Evolutionary conservation across 1,284 basidiomycete genomes (phyloP), one percentile per base, ranked within the genome.

Genomic region (Cryptococcus sp.): DNA sequence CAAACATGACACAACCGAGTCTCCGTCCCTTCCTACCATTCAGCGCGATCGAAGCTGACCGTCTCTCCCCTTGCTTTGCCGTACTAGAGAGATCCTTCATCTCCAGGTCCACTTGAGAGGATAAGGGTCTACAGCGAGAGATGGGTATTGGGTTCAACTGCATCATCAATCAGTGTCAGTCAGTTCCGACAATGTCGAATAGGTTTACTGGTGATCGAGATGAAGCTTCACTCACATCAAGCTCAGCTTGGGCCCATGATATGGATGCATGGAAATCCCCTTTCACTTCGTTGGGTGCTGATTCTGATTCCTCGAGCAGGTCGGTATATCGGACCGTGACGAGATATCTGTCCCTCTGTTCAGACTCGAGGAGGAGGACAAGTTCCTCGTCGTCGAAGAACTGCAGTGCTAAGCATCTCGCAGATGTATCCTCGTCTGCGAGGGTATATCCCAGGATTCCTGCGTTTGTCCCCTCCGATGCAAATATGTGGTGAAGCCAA

Each of bases 351-450:
- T 66, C 54, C 1, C 38, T 44, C 2, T 50, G 52, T 15, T 50
- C 47, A 11, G 19, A 47, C 42, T 67, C 44, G 19, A 75, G 56
- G 0, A 75, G 48, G 13, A 77, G 31, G 2, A 67, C 71, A 1
- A 75, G 52, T 46, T 76, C 74, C 6, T 63, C 59, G 38, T 76
- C 72, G 54, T 75, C 75, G 48, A 73, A 76, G 65, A 76, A 76
- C 25, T 68, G 59, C 11, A 68, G 15, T 1, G 68, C 63, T 0
- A 70, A 54, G 39, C 65, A 67, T 7, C 16, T 42, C 10, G 54
- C 56, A 11, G 51, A 40, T 42, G 27, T 31, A 15, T 61, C 53
- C 1, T 38, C 31, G 42, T 51, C 42, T 3, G 20, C 23, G 10
- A 64, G 31, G 3, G 25, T 10, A 46, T 54, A 63, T 2, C 44